Evolutionary conservation across 1,139 yeast genomes (phyloP), one percentile per base, ranked within the genome.

Genomic region (Zhuliangozyma parablackwelliae): DNA sequence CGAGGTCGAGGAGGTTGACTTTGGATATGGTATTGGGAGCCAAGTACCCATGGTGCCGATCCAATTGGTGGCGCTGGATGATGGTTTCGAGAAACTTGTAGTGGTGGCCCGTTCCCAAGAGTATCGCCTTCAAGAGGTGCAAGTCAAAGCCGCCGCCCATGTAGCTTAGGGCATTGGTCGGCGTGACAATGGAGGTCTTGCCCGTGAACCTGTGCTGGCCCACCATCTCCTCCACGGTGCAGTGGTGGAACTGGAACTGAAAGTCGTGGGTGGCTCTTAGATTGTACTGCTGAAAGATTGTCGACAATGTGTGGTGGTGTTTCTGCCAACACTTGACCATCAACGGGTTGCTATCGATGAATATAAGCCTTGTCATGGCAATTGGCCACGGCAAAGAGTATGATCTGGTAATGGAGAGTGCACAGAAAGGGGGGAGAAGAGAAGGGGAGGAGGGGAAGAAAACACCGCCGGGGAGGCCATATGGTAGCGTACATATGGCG

Each of bases 61-160:
- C 30, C 10, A 49, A 34, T 16, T 46, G 44, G 21, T 43, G 33
- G n/a, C 39, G 33, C 36, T 55, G 58, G 21, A 56, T 40, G 3
- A 34, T 32, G 12, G 34, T 37, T 33, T 51, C 54, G 31, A 56
- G 32, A 4, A 24, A 9, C 24, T 48, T 42, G 30, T 48, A 48
- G 36, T 40, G 16, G 6, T 33, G 27, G 7, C 29, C 21, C 16
- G 45, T 40, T 2, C 43, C 41, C 7, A 41, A 32, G n/a, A 42
- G 39, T 13, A 54, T 30, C 6, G 51, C 47, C 34, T 51, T 45
- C 5, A 52, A 41, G 12, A 58, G 36, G 38, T 48, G 49, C 34
- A 49, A 44, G 38, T 59, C 64, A 36, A 53, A 58, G 9, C 64
- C 64, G 3, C 52, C 61, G 9, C 58, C 56, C 64, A 59, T 58